Evolutionary conservation across 495 filamentous ascomycete species (phyloP), one percentile per base, ranked within the genome.

Genomic region (Xylaria longipes): DNA sequence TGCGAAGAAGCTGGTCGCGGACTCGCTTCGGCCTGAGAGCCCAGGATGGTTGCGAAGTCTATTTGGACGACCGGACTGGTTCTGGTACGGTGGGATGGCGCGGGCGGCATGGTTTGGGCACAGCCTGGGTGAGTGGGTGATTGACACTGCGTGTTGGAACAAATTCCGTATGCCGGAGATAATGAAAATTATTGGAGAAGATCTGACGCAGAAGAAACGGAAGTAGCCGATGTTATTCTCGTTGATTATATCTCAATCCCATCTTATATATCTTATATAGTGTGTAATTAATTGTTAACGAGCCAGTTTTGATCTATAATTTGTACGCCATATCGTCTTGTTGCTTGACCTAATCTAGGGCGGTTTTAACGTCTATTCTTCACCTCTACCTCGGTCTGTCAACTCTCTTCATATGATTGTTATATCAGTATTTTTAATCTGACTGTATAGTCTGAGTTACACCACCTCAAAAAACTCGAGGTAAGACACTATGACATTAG

Each of bases 61-160:
- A 37, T 76, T 86, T 20, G 84, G 84, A 1, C 65, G 84, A 20
- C 80, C 84, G 8, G 84, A 85, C 68, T 86, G 84, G 80, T 84
- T 85, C 65, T 85, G 83, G 83, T 78, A 74, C 0, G 84, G 84
- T 3, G 84, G 84, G 0, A 61, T 77, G 74, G 73, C 84, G 3
- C 54, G 33, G 0, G 0, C 60, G n/a, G 76, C 74, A 5, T 85
- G 83, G 83, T 27, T 85, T 35, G 75, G 73, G 37, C 64, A 73
- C n/a, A 70, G 46, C 9, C 0, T 77, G 6, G 84, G 84, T 7
- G 84, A 86, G 71, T 84, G 83, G 80, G 11, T 81, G n/a, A 15
- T 82, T 57, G 83, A 86, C 39, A 54, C 74, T 22, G 72, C 72
- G 48, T 68, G 78, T 58, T 85, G 83, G 74, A 73, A 76, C 14